Evolutionary conservation across 108 stramenopile genomes (phyloP), one percentile per base, ranked within the genome.

Genomic region (Cyclotella kingstonii): DNA sequence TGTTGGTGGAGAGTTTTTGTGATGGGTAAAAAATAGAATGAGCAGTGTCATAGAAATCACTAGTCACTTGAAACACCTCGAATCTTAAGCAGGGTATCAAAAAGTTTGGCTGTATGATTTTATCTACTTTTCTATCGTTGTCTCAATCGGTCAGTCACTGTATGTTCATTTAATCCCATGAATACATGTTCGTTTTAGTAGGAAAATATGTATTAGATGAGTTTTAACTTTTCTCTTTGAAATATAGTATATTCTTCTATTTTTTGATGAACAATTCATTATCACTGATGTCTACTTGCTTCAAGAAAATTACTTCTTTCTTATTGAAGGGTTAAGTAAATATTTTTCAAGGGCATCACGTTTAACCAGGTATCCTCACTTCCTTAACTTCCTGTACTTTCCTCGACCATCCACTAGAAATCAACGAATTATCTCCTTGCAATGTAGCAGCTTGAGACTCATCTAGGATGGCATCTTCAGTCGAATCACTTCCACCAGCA

Each of bases 321-420:
- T 45, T 15, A n/a, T 14, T n/a, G 18, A 6, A 18, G n/a, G n/a
- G n/a, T n/a, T n/a, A n/a, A n/a, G n/a, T n/a, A n/a, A n/a, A n/a
- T n/a, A n/a, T n/a, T n/a, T n/a, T n/a, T n/a, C n/a, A n/a, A n/a
- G n/a, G 12, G 18, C 8, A 46, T 18, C 12, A 17, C 45, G 36
- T 9, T 46, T 55, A 55, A 19, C 54, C 54, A 26, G 56, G 38
- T 26, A 42, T 23, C 19, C 56, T 23, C 10, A 51, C 17, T 1
- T 51, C 49, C 39, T 26, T 10, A 42, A 9, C 6, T 3, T 57
- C 41, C 14, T 23, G 23, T 1, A 23, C 11, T 43, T 28, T 57
- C 25, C 56, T 40, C 41, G 39, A 42, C 56, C 56, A 57, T 12
- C 54, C 54, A 38, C 54, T 54, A 2, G 19, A 7, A 10, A 4